Percentiles rank a stretch among this genome's conserved stretches.
These are phyloP conservation scores for Cymbopogon flexuosus DNA, from an alignment of 202 grass and related monocot species.

Conservation along the genomic window DNA sequence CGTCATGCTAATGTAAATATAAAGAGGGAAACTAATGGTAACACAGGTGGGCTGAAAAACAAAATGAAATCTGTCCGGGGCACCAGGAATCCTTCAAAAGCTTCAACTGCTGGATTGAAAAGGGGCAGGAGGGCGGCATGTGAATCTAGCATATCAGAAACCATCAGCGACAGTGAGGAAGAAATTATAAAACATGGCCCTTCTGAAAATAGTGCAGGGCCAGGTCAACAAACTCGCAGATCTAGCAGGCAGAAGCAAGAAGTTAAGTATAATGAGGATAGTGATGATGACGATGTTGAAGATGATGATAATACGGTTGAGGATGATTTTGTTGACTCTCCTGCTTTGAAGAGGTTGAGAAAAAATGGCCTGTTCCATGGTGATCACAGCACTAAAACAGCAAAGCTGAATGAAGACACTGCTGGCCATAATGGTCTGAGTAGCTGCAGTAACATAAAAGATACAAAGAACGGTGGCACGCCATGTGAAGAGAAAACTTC, in stretches of 20 bases:
- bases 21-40: conserved; percentile 20
- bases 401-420: too few species aligned
- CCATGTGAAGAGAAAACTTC: too few species aligned
- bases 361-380: too few species aligned
- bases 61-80: conserved; percentile 35
- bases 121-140: conserved; percentile 34
- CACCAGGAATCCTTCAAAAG: conserved; percentile 34
- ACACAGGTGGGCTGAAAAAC: conserved; percentile 29
- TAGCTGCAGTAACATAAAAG: too few species aligned
- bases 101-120: conserved; percentile 31
- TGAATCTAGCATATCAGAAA: conserved; percentile 41
- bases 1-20: conserved; percentile 26
- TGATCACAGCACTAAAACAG: too few species aligned
- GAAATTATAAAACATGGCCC: conserved; percentile 18
- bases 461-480: too few species aligned
- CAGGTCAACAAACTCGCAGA: conserved; percentile 45
- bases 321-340: conserved; percentile 15
- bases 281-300: conserved; percentile 33
- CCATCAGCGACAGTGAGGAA: conserved; percentile 43
- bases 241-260: conserved; percentile 65
- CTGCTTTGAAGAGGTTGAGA: too few species aligned
- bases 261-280: conserved; percentile 50
- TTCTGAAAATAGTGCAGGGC: conserved; percentile 26
- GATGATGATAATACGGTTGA: conserved; percentile 17
- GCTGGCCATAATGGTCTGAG: too few species aligned